Evolutionary conservation across 768 basidiomycete genomes (phyloP), one percentile per base, ranked within the genome.

Genomic region (Amanita phalloides): DNA sequence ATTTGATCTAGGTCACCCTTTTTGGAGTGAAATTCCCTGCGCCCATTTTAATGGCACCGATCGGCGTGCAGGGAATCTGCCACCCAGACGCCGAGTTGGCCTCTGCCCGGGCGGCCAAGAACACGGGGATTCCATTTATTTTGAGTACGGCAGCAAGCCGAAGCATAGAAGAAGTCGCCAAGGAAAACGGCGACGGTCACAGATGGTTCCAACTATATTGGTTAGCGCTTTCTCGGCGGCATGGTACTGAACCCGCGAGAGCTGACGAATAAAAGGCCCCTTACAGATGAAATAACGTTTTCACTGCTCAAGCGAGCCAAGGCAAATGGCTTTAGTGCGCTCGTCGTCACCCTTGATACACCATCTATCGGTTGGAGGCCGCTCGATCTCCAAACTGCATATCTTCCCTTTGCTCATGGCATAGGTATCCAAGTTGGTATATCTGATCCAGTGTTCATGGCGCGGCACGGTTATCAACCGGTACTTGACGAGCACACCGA

Each of bases 151-250:
- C 89, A 3, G 75, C 84, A 1, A 70, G 75, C 26, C 77, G 84
- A 23, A 77, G 81, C 8, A 84, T 92, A 53, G 89, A 91, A 61
- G 78, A 79, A 41, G 82, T 91, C n/a, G 90, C 81, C 2, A 61
- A 72, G 38, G 90, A 79, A 25, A 89, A 82, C 56, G 85, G 81
- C 5, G 68, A 76, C 47, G 78, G 82, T 0, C 71, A 76, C 30
- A 71, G 88, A 32, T 90, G 87, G 86, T 90, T 77, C 62, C 89
- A 91, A 61, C 73, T 90, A 1, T 90, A 91, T 62, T 87, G 87
- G 85, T 83, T 47, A 53, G 68, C 58, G 7, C 14, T 20, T 26
- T 45, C 38, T 37, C 37, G 37, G 14, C 13, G 42, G 25, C 21
- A 11, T 13, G 5, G 25, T 7, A 25, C 3, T 10, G 14, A 14